Percentiles rank a stretch among this genome's conserved stretches.
Evolutionary conservation across 441 rosid genomes (phyloP).

Genomic region (Cnidoscolus chayamansa): DNA sequence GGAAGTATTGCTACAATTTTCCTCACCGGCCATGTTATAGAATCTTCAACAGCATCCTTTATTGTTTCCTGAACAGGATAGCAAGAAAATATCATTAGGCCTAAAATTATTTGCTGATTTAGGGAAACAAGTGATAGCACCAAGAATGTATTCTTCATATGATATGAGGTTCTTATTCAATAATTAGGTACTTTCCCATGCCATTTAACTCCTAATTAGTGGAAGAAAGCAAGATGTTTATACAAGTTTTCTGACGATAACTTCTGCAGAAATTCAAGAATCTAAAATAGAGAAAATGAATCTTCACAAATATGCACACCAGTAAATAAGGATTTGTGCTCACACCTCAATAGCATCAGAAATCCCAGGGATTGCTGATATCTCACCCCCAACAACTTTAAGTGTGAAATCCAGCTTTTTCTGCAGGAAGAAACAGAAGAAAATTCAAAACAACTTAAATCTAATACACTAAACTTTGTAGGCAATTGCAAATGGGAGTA

Average conservation of each 20-base stretch:
- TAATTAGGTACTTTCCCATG: no score
- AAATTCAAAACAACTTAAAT: background rate
- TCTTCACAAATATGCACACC: background rate
- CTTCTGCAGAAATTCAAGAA: no score
- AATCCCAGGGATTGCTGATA: conserved; percentile 83
- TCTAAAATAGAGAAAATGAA: background rate
- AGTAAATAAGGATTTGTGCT: background rate
- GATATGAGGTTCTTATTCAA: background rate
- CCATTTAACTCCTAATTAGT: no score
- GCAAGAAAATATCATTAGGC: background rate
- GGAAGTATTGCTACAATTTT: conserved; percentile 81
- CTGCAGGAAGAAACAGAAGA: conserved; percentile 17
- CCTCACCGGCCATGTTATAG: conserved; percentile 94
- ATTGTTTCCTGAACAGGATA: conserved; percentile 68
- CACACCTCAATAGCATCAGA: conserved; percentile 56
- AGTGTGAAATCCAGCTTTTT: conserved; percentile 70
- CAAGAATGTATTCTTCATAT: background rate
- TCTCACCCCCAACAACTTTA: conserved; percentile 76
- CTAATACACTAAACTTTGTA: background rate
- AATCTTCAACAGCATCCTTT: conserved; percentile 81
- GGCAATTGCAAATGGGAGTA: background rate
- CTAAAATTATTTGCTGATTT: background rate
- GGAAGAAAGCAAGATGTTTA: no score
- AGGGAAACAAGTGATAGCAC: no score
- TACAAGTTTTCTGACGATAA: no score